phyloP scores from a whole-genome alignment of 371 early-diverging fungal genomes.

The Mucor lusitanicus region DNA sequence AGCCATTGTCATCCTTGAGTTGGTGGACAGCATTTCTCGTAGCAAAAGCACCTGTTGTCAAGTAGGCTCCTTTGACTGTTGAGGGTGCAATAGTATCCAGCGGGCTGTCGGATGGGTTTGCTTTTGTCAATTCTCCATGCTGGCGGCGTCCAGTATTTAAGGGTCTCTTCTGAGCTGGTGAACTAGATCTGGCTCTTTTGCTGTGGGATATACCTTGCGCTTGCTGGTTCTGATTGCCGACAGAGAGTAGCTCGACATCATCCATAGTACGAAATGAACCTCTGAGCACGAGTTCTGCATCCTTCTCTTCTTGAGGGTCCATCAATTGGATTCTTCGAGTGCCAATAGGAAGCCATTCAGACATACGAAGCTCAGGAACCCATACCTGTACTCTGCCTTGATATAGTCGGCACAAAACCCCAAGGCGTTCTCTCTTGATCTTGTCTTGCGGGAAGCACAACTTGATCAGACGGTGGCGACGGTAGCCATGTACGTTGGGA shows the following conservation, averaged over 20 bases:
- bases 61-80: background rate
- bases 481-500: conserved; percentile 55
- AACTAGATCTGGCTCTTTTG: too few species aligned
- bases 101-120: background rate
- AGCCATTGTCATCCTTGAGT: conserved; percentile 44
- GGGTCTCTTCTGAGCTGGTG: too few species aligned
- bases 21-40: conserved; percentile 48
- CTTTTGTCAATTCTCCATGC: background rate
- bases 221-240: too few species aligned
- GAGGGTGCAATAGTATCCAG: background rate
- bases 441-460: conserved; percentile 28
- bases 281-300: background rate
- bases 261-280: background rate
- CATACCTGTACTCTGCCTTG: conserved; percentile 37
- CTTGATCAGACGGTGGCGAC: conserved; percentile 49
- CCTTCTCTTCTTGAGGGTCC: conserved; percentile 30
- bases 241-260: background rate
- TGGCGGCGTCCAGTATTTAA: background rate
- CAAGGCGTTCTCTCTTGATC: conserved; percentile 27
- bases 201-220: too few species aligned
- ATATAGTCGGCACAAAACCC: conserved; percentile 38
- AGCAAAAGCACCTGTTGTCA: conserved; percentile 53
- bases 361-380: conserved; percentile 34
- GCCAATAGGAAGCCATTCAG: conserved; percentile 41
- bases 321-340: conserved; percentile 42